Evolutionary conservation across 768 basidiomycete genomes (phyloP), one percentile per base, ranked within the genome.

Genomic region (Rhodosporidiobolus sp.): DNA sequence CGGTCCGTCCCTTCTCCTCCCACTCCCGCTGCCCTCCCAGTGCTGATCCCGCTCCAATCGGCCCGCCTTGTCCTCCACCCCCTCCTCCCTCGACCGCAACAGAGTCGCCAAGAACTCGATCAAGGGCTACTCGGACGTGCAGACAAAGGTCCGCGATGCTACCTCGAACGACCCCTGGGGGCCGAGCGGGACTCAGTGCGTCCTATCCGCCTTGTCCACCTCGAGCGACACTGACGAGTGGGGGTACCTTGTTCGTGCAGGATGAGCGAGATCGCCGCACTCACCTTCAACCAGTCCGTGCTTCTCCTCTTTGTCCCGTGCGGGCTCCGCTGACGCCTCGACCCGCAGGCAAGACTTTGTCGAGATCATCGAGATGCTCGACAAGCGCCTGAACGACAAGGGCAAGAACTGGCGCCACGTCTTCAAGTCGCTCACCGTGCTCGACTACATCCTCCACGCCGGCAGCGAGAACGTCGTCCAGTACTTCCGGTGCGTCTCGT

Each of bases 401-500:
- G 96, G 96, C 49, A 98, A 98, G 87, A 97, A 98, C 79, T 99
- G 96, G 96, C 87, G 95, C 63, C 96, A 99, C 84, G 95, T 98
- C 69, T 98, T 96, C 87, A 98, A 98, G 86, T 91, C 91, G 55
- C 85, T 99, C 61, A 97, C 94, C 0, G 86, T 98, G 9, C 87
- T 99, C 49, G 96, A 98, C 82, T 98, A 99, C 79, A 88, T 90
- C 67, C 86, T 99, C 35, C 95, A 98, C 79, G 90, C 93, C 70
- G 96, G 96, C 52, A 94, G 92, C 1, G 96, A 98, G 82, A 97
- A 99, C 80, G 94, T 97, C 30, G 93, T 98, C 71, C 90, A 96
- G 79, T 99, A 99, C 83, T 98, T 98, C 85, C 68, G 74, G 78
- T 78, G 46, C 30, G 72, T 53, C 20, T 10, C 16, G 22, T 2